Base-by-base conservation (phyloP, 805 yeast genomes). In the Hanseniaspora pseudoguilliermondii region DNA sequence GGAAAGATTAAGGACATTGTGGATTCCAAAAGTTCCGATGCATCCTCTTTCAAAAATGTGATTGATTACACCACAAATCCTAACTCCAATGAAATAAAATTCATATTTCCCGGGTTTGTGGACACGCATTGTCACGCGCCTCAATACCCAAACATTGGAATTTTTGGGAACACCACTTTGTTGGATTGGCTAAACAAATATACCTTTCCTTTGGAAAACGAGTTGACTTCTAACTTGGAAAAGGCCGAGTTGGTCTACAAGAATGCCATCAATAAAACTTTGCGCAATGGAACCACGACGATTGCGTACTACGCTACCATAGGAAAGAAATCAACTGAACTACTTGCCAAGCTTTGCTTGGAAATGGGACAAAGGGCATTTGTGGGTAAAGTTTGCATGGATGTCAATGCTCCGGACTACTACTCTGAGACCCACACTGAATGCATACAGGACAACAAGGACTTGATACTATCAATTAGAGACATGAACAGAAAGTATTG, bases 361-460 rank as follows among this genome's bases (percentile, higher is more conserved):
- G 58, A 72, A 41, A 61, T 71, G 34, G 95, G 96, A 40, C 97
- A 90, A 69, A 74, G 97, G 59, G 96, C 96, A 0, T 76, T 86
- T 54, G 80, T 93, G 40, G 98, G 98, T 4, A 83, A 91, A 62
- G 95, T 88, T 21, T 93, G 97, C 66, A 93, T 93, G 97, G 84
- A 89, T 65, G 77, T 79, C 59, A 83, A 86, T 69, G 79, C 87
- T 1, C 95, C 93, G 0, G 83, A 78, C 34, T 84, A 79, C 65
- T 81, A 86, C 66, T 66, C 73, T 44, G 90, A 86, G 62, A 27
- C 25, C 6, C 71, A 72, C 5, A 77, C 79, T 27, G 80, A 77
- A 40, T 77, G 85, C 39, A 66, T 82, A 43, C 63, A 69, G 20
- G 74, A 82, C 4, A 86, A 86, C 60, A 60, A 71, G 16, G 68